A percentile compares a stretch with the other conserved stretches of the same genome.
These are phyloP conservation scores for Crithidia mellificae DNA, from an alignment of 208 protist genomes.

Conservation along the genomic window DNA sequence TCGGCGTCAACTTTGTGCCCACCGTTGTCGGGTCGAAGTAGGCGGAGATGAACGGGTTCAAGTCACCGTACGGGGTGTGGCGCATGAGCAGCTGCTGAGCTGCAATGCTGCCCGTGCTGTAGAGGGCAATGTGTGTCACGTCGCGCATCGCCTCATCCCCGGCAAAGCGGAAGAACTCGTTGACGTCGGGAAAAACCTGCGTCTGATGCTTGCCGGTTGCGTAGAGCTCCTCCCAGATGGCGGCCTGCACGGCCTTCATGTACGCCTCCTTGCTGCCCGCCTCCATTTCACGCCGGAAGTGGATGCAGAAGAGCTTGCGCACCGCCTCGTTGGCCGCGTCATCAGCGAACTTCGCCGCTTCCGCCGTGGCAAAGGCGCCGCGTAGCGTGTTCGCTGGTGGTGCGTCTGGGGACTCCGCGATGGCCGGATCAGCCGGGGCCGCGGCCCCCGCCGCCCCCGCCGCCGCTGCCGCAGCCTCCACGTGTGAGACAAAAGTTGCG, in stretches of 20 bases:
- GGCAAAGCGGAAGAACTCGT: conserved; percentile 30
- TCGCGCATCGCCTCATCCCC: neutral
- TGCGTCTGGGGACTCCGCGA: neutral
- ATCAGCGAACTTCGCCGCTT: conserved; percentile 11
- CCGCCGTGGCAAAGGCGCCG: conserved; percentile 2
- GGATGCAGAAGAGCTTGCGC: conserved; percentile 28
- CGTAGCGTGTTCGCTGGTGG: neutral
- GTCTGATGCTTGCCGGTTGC: conserved; percentile 1
- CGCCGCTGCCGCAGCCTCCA: conserved; percentile 13
- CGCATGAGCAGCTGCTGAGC: conserved; percentile 82
- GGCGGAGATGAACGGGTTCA: conserved; percentile 64
- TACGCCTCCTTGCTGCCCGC: conserved; percentile 23
- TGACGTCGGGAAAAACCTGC: conserved; percentile 54
- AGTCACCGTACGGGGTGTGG: conserved; percentile 62
- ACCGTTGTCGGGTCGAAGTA: conserved; percentile 82
- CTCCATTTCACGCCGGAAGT: conserved; percentile 27
- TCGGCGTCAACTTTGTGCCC: conserved; percentile 61
- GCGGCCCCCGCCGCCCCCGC: conserved; percentile 12
- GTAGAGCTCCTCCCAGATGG: conserved; percentile 49
- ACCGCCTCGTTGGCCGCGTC: conserved; percentile 14
- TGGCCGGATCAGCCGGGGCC: neutral
- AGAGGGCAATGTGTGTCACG: conserved; percentile 68
- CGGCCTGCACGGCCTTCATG: conserved; percentile 79
- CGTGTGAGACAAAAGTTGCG: conserved; percentile 13
- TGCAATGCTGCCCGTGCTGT: conserved; percentile 62